A percentile compares a stretch with the other conserved stretches of the same genome.
These are phyloP conservation scores for Epichloe elymi DNA, from an alignment of 2,329 filamentous ascomycete genomes.

Conservation along the genomic window DNA sequence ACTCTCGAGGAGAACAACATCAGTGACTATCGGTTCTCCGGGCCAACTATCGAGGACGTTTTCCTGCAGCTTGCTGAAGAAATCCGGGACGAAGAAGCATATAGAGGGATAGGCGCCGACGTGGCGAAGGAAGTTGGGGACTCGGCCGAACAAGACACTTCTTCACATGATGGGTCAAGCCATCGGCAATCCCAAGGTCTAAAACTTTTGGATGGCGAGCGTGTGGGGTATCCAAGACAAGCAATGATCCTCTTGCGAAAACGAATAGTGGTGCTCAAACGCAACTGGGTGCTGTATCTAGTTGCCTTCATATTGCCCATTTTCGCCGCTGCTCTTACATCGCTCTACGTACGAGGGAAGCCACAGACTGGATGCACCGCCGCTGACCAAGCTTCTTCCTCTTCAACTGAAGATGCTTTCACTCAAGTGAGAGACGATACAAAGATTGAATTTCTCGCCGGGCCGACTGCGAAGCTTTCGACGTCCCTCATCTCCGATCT, in stretches of 20 bases:
- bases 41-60: constrained; percentile 85
- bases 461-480: constrained; percentile 25
- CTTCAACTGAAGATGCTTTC: constrained; percentile 24
- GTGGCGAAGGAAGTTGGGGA: constrained; percentile 11
- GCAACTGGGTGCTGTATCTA: constrained; percentile 65
- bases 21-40: constrained; percentile 70
- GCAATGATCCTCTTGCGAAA: constrained; percentile 65
- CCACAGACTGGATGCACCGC: constrained; percentile 38
- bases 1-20: constrained; percentile 54
- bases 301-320: constrained; percentile 68
- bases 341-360: constrained; percentile 55
- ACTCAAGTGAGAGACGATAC: constrained; percentile 19
- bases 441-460: constrained; percentile 17
- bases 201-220: constrained; percentile 53
- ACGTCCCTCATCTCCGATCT: constrained; percentile 17
- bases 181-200: constrained; percentile 23
- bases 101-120: constrained; percentile 12
- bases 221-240: constrained; percentile 58
- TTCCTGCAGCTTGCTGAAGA: constrained; percentile 81
- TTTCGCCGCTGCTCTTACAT: constrained; percentile 64
- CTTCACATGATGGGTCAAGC: constrained; percentile 8
- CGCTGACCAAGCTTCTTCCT: constrained; percentile 30
- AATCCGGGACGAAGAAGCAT: constrained; percentile 40
- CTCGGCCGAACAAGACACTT: constrained; percentile 11
- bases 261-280: constrained; percentile 60